Evolutionary conservation across 2,329 filamentous ascomycete species (phyloP).

Genomic region (Aspergillus ochraceus): DNA sequence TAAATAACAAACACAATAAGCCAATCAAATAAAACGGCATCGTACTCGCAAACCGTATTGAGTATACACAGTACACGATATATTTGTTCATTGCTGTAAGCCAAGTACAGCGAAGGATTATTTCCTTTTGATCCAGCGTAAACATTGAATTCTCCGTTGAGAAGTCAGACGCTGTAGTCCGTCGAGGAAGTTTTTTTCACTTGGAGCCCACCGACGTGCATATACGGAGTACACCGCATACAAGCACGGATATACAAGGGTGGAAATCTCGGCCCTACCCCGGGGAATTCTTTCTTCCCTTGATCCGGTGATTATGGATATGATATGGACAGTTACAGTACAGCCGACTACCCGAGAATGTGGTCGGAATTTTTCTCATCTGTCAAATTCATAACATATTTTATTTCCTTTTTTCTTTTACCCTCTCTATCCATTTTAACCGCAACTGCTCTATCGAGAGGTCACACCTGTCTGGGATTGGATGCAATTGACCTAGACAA

Average conservation of each 20-base stretch:
- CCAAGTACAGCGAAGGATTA: not conserved
- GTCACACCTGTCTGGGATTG: not conserved
- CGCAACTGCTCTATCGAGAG: not conserved
- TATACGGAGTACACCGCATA: not conserved
- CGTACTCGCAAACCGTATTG: not conserved
- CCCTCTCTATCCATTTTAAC: not conserved
- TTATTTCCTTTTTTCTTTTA: not conserved
- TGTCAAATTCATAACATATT: not conserved
- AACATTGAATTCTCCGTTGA: not conserved
- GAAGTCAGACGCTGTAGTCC: not conserved
- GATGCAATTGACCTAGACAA: not conserved
- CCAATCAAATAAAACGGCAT: not conserved
- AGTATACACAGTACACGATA: too few species aligned
- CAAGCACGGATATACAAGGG: too few species aligned
- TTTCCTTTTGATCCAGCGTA: not conserved
- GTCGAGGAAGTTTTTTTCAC: not conserved
- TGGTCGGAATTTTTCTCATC: not conserved
- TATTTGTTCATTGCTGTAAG: not conserved
- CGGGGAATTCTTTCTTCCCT: not conserved
- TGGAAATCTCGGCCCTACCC: not conserved
- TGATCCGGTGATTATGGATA: not conserved
- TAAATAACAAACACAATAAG: too few species aligned
- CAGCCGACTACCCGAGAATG: not conserved
- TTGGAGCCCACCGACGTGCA: not conserved
- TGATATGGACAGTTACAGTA: not conserved